Evolutionary conservation across 75 land plant species (phyloP), one percentile per base, ranked within the genome.

Genomic region (Isoetes taiwanensis): DNA sequence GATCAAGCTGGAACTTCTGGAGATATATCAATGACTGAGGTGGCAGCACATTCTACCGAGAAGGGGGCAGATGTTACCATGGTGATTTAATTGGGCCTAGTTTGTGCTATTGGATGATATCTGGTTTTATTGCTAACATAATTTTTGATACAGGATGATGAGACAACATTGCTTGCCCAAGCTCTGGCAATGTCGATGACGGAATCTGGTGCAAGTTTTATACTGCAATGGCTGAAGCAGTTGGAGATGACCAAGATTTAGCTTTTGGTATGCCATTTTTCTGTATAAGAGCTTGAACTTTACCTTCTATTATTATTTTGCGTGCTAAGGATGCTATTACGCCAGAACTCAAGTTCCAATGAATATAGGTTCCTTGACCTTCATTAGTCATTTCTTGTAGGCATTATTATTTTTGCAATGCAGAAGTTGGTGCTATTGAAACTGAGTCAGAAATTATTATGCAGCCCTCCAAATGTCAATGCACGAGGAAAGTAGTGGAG

Each of bases 181-280:
- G 90, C 90, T 21, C 72, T 85, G 62, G 84, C 81, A 20, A 83
- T 90, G 97, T 90, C 97, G 11, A 83, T 86, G 93, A 75, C 79
- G 66, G 79, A 82, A 48, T n/a, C n/a, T n/a, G n/a, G n/a, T n/a
- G n/a, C n/a, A n/a, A n/a, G n/a, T n/a, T n/a, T n/a, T 89, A 89
- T 53, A 67, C 78, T 10, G 73, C 70, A 29, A 85, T 89, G 96
- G 63, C 72, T n/a, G 93, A 86, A 28, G 74, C 82, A 53, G 71
- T 72, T 57, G 62, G 76, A 60, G 85, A 72, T 52, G 91, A 86
- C 65, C 84, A 74, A 42, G 93, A 90, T 26, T 65, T 90, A 59
- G 84, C 83, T 23, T 66, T 78, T 33, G 97, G 97, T 83, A 28
- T 61, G 84, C 41, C 57, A 16, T 26, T 54, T 28, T 10, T 30